Evolutionary conservation across 208 protist genomes (phyloP).

Genomic region (Wallacemonas sp.): DNA sequence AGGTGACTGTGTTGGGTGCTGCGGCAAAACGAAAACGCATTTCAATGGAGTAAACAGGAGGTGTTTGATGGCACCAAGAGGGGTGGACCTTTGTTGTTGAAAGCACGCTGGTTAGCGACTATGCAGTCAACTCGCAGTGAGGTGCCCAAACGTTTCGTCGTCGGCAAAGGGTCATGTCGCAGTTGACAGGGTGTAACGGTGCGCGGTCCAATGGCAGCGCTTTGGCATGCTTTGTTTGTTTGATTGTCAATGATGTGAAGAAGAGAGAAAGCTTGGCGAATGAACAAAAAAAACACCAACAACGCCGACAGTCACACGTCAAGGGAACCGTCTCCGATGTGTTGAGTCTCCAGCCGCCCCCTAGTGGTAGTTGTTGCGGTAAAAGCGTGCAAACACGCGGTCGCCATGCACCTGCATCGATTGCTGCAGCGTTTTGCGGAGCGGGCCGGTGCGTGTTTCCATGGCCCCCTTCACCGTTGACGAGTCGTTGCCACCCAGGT

Average conservation of each 20-base stretch:
- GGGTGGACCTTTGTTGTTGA: no score
- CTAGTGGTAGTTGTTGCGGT: conserved; percentile 83
- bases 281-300: conserved; percentile 2
- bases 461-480: conserved; percentile 45
- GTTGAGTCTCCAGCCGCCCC: background rate
- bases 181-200: no score
- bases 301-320: background rate
- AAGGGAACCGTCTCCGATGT: background rate
- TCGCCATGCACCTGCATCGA: conserved; percentile 82
- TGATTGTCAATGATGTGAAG: background rate
- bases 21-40: no score
- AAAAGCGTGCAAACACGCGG: conserved; percentile 80
- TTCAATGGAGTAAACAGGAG: no score
- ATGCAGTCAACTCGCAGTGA: no score
- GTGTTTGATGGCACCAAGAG: no score
- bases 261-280: conserved; percentile 8
- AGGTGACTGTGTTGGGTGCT: no score
- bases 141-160: no score
- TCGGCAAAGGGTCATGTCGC: no score
- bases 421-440: conserved; percentile 52
- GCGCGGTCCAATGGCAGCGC: no score
- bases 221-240: no score
- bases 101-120: no score
- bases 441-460: conserved; percentile 70
- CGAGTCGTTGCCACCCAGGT: conserved; percentile 56